These are phyloP conservation scores for Dictyostelium capitatum DNA, from an alignment of 78 protist species.

Conservation along the genomic window DNA sequence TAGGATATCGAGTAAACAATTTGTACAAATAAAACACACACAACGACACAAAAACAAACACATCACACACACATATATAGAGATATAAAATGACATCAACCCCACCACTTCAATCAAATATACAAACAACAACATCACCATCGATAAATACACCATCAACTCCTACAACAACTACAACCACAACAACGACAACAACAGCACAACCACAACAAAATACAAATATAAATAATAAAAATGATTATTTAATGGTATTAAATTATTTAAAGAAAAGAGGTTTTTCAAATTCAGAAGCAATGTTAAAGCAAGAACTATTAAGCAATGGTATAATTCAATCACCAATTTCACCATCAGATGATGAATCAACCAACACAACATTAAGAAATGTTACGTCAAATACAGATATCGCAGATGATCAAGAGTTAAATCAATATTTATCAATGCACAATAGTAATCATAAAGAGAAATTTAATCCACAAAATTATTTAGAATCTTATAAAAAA, in stretches of 20 bases:
- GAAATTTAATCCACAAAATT: slow-evolving; percentile 29
- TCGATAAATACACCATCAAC: not conserved
- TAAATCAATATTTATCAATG: slow-evolving; percentile 39
- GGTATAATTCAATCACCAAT: not conserved
- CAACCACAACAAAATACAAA: not conserved
- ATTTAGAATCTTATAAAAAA: slow-evolving; percentile 63
- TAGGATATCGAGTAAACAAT: too few relatives aligned
- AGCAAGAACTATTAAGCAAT: slow-evolving; percentile 31
- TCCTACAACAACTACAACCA: not conserved
- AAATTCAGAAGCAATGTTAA: slow-evolving; percentile 39
- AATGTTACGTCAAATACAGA: not conserved
- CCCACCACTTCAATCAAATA: not conserved
- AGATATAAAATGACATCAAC: too few relatives aligned
- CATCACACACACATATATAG: too few relatives aligned
- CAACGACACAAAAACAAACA: too few relatives aligned
- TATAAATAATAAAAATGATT: slow-evolving; percentile 3
- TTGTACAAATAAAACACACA: too few relatives aligned
- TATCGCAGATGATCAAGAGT: slow-evolving; percentile 2
- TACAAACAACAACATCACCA: not conserved
- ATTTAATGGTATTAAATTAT: slow-evolving; percentile 49
- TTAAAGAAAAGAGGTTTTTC: slow-evolving; percentile 43
- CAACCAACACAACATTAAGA: not conserved
- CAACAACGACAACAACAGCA: not conserved
- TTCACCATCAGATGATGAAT: not conserved
- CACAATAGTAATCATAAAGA: slow-evolving; percentile 24